Evolutionary conservation across 768 basidiomycete genomes (phyloP), one percentile per base, ranked within the genome.

Genomic region (Termitomyces sp.): DNA sequence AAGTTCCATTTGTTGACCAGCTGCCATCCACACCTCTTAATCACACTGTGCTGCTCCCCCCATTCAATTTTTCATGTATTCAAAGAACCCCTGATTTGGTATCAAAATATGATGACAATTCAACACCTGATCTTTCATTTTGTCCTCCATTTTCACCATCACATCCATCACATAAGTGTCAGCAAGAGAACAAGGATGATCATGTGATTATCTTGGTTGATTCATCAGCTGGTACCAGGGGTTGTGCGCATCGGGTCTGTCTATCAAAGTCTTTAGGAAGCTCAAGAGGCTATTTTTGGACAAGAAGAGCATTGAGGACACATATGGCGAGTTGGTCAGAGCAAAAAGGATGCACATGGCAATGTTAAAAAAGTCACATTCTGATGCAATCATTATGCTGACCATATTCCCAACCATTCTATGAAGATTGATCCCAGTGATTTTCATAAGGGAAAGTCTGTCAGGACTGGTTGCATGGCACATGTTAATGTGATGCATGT

Each of bases 401-500:
- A 57, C 8, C 39, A 49, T 20, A 59, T 32, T 1, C 57, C 60
- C 2, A 54, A 42, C 2, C 65, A 68, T 51, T 60, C 57, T 18
- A 26, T 12, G 2, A 10, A 20, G 7, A 55, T 69, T 45, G 64
- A 69, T 39, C 65, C 67, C 10, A 51, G 57, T 18, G 64, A 69
- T 42, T 58, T 63, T 55, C 55, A 56, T 9, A 39, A 37, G 14
- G 62, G 62, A 26, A 68, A 66, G 54, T 58, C 67, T 9, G 53
- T 65, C 40, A 60, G 57, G 32, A 62, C 60, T 20, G 58, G 48
- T 24, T 71, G 67, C 54, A 48, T 36, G 43, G 69, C 69, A 12
- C 63, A 67, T 53, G 66, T 68, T 10, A 69, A 71, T 48, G 47
- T 66, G 16, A 63, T 48, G 34, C 37, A n/a, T 2, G 33, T 60